Evolutionary conservation across 495 filamentous ascomycete genomes (phyloP), one percentile per base, ranked within the genome.

Genomic region (Pseudoneurospora amorphoporcata): DNA sequence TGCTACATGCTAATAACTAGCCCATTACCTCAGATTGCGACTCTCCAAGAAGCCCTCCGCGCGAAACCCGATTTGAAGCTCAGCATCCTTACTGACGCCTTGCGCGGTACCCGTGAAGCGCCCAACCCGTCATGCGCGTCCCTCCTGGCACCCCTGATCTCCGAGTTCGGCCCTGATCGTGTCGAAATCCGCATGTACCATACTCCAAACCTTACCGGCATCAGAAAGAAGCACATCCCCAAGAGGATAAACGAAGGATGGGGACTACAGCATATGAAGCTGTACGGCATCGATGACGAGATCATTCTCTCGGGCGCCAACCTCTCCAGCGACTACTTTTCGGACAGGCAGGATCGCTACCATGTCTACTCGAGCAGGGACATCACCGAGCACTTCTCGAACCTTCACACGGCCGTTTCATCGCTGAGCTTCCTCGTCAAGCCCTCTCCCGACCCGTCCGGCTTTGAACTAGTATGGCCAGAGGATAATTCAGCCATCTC

Each of bases 251-350:
- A 99, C 76, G 95, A 99, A 80, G 95, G 95, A 42, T 99, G 95
- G 95, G 95, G 95, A 16, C 82, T 99, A 58, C 95, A 99, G 78
- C 95, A 99, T 78, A 99, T 99, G 93, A 99, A 99, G 86, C 86
- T 99, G 0, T 99, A 99, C 75, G 95, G 96, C 1, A 82, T 97
- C 53, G 95, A 99, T 73, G 94, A 98, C 77, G 95, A 98, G 80
- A 90, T 99, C 69, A 95, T 99, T 42, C 86, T 99, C 38, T 97
- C 94, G 3, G 95, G 95, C 39, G 95, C 95, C 9, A 99, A 99
- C 73, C 85, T 99, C 10, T 97, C 94, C 6, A 86, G 86, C 41
- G 95, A 98, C 77, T 99, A 99, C 80, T 99, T 99, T 80, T 97
- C 93, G 12, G 95, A 98, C 76, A 89, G 95, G 4, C 90, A 98